Base-by-base conservation (phyloP, 306 rosid species). In the Purshia tridentata region DNA sequence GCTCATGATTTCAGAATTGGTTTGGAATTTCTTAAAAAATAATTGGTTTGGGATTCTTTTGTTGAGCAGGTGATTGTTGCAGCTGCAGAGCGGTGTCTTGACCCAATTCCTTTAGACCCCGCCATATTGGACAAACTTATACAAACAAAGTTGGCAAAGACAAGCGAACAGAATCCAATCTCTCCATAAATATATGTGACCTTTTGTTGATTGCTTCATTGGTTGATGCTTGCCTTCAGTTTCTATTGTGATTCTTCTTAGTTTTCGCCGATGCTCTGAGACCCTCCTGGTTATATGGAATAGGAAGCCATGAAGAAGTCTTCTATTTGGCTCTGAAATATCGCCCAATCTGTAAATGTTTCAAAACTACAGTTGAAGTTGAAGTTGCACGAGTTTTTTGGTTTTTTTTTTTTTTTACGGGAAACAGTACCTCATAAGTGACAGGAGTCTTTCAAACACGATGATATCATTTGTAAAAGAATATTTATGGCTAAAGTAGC, bases 71-170 rank as follows among this genome's bases (percentile, higher is more conserved):
- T 88, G 81, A 84, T 91, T 80, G 95, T 94, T 64, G 95, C 92
- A 66, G 88, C 91, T 13, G 88, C 96, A 41, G 96, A 94, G 82
- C 92, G 98, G 63, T 88, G 97, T 79, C 97, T 94, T 9, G 98
- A 94, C 65, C 90, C 97, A 54, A 81, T 81, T 80, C 95, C 94
- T 40, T 76, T 94, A 76, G 97, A 91, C 74, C 90, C 91, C 63
- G 91, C 96, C 71, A 94, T 94, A 69, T 77, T 94, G 76, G 97
- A 91, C 86, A 91, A 82, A 77, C 98, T 91, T 65, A 77, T 87
- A 88, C 95, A 83, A 75, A 84, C 91, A 12, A 94, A 94, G 85
- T 77, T 89, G 89, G 86, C 86, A 15, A 91, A 88, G 76, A 75
- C 86, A 41, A 80, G 63, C 77, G 88, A 89, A 56, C 90, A 76